Evolutionary conservation across 768 basidiomycete species (phyloP).

Genomic region (Udeniomyces megalosporus): DNA sequence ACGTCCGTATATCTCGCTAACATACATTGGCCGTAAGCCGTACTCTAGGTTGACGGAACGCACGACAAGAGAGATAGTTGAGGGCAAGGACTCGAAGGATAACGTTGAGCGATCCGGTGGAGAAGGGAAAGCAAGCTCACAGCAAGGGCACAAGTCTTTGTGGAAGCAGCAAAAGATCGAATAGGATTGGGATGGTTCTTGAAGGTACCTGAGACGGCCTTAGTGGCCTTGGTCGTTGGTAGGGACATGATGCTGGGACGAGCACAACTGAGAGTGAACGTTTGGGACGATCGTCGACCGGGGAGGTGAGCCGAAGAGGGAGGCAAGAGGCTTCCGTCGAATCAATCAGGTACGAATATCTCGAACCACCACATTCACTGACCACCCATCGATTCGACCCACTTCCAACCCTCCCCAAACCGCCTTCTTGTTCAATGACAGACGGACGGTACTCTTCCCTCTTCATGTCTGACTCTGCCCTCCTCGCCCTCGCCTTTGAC

Average conservation of each 20-base stretch:
- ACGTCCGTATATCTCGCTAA: slow-evolving; percentile 67
- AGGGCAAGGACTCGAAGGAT: background rate
- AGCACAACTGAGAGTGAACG: too few species aligned
- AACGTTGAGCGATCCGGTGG: background rate
- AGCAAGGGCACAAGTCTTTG: background rate
- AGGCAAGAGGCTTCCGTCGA: too few species aligned
- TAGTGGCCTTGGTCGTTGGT: background rate
- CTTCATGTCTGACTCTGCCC: slow-evolving; percentile 11
- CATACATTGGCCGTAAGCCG: slow-evolving; percentile 74
- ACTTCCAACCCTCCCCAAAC: too few species aligned
- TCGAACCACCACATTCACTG: too few species aligned
- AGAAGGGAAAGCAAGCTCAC: background rate
- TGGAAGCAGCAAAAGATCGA: background rate
- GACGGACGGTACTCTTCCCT: slow-evolving; percentile 15
- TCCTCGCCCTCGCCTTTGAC: slow-evolving; percentile 7
- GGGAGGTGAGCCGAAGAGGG: too few species aligned
- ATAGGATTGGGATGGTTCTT: slow-evolving; percentile 1
- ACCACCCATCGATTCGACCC: too few species aligned
- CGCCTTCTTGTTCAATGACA: slow-evolving; percentile 37
- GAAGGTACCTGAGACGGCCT: background rate
- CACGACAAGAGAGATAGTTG: background rate
- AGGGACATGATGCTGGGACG: background rate
- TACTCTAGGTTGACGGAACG: background rate
- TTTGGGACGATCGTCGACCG: slow-evolving; percentile 27
- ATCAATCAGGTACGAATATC: too few species aligned